Base-by-base conservation (phyloP, 1,284 basidiomycete species). In the Moesziomyces sp. region DNA sequence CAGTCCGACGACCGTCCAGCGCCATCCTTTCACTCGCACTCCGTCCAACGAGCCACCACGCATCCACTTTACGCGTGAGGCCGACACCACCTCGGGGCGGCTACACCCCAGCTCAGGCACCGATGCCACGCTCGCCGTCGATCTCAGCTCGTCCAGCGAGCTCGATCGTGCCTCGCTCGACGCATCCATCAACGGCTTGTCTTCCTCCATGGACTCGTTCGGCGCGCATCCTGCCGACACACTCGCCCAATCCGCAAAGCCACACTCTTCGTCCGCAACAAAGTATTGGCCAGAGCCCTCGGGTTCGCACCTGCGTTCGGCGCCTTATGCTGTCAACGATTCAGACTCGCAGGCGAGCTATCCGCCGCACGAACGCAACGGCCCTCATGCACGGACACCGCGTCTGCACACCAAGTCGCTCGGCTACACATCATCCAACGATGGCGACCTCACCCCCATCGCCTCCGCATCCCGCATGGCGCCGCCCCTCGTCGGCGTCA, bases 401-500 rank as follows among this genome's bases (percentile, higher is more conserved):
- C 51, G 67, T 10, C 55, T 58, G 19, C 56, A 58, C 42, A 56
- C 11, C 45, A 63, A 63, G 28, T 55, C 58, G 28, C 45, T 43
- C 13, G 72, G 76, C 51, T 77, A 78, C 23, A 46, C 77, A 18
- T 74, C 74, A 5, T 78, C 76, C 47, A 68, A 63, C 49, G 77
- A 78, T 21, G 76, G 70, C 42, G 77, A 78, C 30, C 56, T 70
- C 52, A 63, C 64, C 7, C 58, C 62, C 13, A 43, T 66, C 14
- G 58, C 77, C n/a, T 60, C 62, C 19, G 52, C 60, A n/a, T 77
- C 77, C 3, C 48, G 72, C 23, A 51, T 75, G 23, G 43, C 58
- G n/a, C 60, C 71, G 28, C 76, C 75, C 13, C 58, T 69, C 13
- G 56, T 72, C n/a, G 61, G 64, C 50, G 57, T 68, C 67, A 65